Evolutionary conservation across 2,329 filamentous ascomycete genomes (phyloP).

Genomic region (Elsinoe perseae): DNA sequence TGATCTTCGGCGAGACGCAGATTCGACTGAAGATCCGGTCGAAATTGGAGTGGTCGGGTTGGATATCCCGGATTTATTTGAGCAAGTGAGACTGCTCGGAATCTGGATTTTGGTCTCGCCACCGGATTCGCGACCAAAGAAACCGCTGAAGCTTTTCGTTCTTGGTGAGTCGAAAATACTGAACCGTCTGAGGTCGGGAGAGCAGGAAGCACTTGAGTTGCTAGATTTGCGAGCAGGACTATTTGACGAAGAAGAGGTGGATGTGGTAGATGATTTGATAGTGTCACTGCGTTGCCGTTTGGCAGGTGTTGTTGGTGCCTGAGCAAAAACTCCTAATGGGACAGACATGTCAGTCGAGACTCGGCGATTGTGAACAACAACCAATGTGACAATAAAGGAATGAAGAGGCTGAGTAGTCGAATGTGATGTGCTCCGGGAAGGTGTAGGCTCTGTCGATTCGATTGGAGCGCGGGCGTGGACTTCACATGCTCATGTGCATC

Average conservation of each 20-base stretch:
- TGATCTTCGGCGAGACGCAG: constrained; percentile 22
- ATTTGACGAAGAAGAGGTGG: neutral
- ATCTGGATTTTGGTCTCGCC: neutral
- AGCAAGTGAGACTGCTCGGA: neutral
- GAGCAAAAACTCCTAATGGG: constrained; percentile 12
- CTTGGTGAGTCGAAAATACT: constrained; percentile 6
- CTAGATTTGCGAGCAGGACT: neutral
- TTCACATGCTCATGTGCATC: neutral
- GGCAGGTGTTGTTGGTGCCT: constrained; percentile 6
- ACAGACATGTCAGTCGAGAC: constrained; percentile 13
- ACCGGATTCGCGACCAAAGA: neutral
- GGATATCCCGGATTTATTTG: neutral
- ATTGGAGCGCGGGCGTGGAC: neutral
- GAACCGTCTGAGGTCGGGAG: constrained; percentile 6
- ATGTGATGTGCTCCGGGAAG: neutral
- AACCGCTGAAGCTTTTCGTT: neutral
- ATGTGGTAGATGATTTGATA: constrained; percentile 1
- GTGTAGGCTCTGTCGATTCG: neutral
- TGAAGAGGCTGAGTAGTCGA: neutral
- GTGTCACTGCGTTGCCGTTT: constrained; percentile 7
- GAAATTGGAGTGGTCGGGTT: neutral
- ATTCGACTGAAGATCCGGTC: constrained; percentile 14
- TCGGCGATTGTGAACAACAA: neutral
- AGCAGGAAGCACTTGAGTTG: neutral
- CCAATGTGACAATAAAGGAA: neutral